These are phyloP conservation scores for Stramenopiles sp. DNA, from an alignment of 352 stramenopile genomes.

Conservation along the genomic window DNA sequence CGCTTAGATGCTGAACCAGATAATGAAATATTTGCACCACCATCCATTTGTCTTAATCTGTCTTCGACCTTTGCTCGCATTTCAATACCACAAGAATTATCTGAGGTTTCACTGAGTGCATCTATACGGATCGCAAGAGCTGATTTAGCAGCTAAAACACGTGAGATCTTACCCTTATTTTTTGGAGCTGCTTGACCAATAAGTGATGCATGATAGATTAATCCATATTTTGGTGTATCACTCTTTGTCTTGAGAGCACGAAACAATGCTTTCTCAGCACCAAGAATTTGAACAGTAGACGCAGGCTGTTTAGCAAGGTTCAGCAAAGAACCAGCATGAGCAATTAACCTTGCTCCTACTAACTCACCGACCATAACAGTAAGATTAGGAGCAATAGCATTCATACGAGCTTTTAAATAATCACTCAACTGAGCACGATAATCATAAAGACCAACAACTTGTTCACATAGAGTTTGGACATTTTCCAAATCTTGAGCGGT, in stretches of 20 bases:
- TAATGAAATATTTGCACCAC: slow-evolving; percentile 35
- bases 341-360: slow-evolving; percentile 88
- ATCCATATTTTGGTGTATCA: slow-evolving; percentile 95
- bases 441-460: slow-evolving; percentile 50
- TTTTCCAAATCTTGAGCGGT: slow-evolving; percentile 87
- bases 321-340: slow-evolving; percentile 91
- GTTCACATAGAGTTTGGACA: slow-evolving; percentile 57
- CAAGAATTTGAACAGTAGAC: slow-evolving; percentile 90
- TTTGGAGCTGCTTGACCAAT: slow-evolving; percentile 95
- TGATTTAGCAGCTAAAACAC: slow-evolving; percentile 88
- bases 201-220: slow-evolving; percentile 99
- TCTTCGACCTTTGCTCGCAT: slow-evolving; percentile 89
- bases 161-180: slow-evolving; percentile 97
- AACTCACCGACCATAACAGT: slow-evolving; percentile 95
- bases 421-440: slow-evolving; percentile 87
- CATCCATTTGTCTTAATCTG: slow-evolving; percentile 80
- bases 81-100: slow-evolving; percentile 77
- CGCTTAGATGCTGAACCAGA: slow-evolving; percentile 32
- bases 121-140: slow-evolving; percentile 93
- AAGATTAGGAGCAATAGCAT: slow-evolving; percentile 94
- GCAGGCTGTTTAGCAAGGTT: slow-evolving; percentile 97
- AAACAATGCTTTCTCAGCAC: slow-evolving; percentile 98
- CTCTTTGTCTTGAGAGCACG: slow-evolving; percentile 97
- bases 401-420: slow-evolving; percentile 99
- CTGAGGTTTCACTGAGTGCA: slow-evolving; percentile 71